Evolutionary conservation across 2,329 filamentous ascomycete species (phyloP).

Genomic region (Arthrocladium fulminans): DNA sequence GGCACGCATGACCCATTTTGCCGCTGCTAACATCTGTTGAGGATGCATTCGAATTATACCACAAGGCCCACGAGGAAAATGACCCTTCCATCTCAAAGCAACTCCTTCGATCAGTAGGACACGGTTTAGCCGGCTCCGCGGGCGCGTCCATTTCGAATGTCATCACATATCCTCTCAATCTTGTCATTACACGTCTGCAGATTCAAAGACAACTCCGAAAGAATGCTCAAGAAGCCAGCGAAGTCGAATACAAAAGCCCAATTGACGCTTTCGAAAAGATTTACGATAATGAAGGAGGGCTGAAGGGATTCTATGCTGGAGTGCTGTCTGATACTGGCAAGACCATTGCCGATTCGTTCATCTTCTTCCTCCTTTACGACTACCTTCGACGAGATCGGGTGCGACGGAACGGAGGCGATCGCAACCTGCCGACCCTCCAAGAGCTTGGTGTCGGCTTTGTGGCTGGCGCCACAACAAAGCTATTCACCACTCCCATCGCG

Average conservation of each 20-base stretch:
- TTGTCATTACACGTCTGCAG: conserved; percentile 74
- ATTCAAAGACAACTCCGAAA: conserved; percentile 56
- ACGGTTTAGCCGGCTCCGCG: conserved; percentile 69
- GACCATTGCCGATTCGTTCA: conserved; percentile 64
- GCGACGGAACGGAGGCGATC: conserved; percentile 26
- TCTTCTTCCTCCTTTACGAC: conserved; percentile 79
- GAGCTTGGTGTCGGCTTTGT: conserved; percentile 66
- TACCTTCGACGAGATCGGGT: conserved; percentile 42
- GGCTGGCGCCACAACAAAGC: conserved; percentile 64
- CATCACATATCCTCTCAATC: conserved; percentile 69
- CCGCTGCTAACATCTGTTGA: conserved; percentile 12
- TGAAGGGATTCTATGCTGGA: conserved; percentile 61
- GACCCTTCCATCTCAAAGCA: conserved; percentile 30
- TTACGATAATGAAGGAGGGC: conserved; percentile 59
- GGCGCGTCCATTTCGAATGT: conserved; percentile 73
- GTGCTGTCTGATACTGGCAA: conserved; percentile 57
- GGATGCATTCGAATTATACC: conserved; percentile 39
- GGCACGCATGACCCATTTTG: not conserved
- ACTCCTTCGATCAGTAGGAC: conserved; percentile 62
- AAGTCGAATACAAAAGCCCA: conserved; percentile 54
- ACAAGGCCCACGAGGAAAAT: conserved; percentile 31
- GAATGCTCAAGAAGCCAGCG: conserved; percentile 23
- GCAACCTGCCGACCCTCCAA: conserved; percentile 53
- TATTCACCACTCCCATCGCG: conserved; percentile 69
- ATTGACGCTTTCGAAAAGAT: conserved; percentile 64